Conservation (phyloP, 2,329 filamentous ascomycete species). For the Chrysosporium queenslandicum region DNA sequence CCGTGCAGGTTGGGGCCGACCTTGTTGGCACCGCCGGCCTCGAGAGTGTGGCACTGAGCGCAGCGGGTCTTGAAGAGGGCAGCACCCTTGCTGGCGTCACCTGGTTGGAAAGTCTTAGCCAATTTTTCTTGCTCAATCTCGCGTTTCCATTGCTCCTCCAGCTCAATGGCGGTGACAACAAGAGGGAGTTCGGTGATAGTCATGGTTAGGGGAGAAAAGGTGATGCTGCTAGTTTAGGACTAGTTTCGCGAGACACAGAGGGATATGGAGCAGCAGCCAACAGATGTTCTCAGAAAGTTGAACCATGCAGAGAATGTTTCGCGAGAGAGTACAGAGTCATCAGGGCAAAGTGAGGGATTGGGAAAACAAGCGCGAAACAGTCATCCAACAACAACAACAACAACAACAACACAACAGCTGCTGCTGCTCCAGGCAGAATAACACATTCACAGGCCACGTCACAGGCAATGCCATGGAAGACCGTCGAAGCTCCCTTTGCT, state of each 20-base stretch:
- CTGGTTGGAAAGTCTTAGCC: slow-evolving; percentile 14
- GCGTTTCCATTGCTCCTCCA: slow-evolving; percentile 10
- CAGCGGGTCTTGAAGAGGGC: slow-evolving; percentile 58
- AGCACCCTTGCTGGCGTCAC: slow-evolving; percentile 17
- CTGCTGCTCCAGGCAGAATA: background rate
- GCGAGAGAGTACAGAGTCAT: too few relatives aligned
- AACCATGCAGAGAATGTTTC: too few relatives aligned
- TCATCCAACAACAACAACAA: background rate
- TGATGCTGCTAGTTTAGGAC: too few relatives aligned
- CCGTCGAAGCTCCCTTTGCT: background rate
- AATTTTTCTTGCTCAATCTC: slow-evolving; percentile 9
- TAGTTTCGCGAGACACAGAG: background rate
- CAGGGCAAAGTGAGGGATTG: too few relatives aligned
- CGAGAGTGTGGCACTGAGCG: slow-evolving; percentile 96
- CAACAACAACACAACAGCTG: background rate
- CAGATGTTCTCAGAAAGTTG: background rate
- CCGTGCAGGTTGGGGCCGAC: slow-evolving; percentile 94
- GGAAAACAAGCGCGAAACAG: too few relatives aligned
- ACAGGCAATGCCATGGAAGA: background rate
- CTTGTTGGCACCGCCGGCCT: slow-evolving; percentile 88
- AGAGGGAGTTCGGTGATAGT: slow-evolving; percentile 4
- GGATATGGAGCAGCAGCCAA: too few relatives aligned
- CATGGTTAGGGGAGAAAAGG: background rate
- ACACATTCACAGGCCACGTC: slow-evolving; percentile 1
- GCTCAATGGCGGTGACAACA: slow-evolving; percentile 11